A percentile compares a stretch with the other conserved stretches of the same genome.
phyloP scores from a whole-genome alignment of 768 basidiomycete genomes.

The Dictyophora rubrovolvata region DNA sequence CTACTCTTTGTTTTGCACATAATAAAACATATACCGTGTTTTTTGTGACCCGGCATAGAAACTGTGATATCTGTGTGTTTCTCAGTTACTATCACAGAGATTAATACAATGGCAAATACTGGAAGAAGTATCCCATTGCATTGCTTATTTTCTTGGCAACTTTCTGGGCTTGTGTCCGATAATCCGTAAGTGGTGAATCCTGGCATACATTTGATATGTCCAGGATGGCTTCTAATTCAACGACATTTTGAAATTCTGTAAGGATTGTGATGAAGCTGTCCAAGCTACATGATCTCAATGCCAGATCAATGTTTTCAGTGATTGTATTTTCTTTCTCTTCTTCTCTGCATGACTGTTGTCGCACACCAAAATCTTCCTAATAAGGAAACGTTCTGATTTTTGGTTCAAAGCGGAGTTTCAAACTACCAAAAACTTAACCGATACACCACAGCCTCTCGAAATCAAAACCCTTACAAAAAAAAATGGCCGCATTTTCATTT shows the following conservation, averaged over 20 bases:
- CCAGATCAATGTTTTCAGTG: neutral
- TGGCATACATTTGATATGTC: neutral
- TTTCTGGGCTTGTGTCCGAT: neutral
- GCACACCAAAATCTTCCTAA: too few species aligned
- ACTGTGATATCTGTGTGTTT: neutral
- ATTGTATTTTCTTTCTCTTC: neutral
- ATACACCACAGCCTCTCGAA: too few species aligned
- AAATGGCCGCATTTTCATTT: too few species aligned
- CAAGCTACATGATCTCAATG: neutral
- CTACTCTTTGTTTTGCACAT: conserved; percentile 1
- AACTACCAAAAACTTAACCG: too few species aligned
- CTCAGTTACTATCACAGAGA: neutral
- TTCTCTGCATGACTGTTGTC: neutral
- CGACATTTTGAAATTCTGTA: neutral
- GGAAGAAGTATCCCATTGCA: neutral
- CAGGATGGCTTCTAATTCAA: neutral
- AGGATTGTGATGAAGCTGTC: neutral
- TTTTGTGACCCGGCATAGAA: neutral
- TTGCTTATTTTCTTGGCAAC: neutral
- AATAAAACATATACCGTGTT: neutral
- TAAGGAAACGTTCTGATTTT: too few species aligned
- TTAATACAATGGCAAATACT: neutral
- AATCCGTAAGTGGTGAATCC: neutral
- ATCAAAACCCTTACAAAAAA: too few species aligned
- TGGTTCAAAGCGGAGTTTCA: too few species aligned